Evolutionary conservation across 2,329 filamentous ascomycete species (phyloP).

Genomic region (Didymella arachidicola): DNA sequence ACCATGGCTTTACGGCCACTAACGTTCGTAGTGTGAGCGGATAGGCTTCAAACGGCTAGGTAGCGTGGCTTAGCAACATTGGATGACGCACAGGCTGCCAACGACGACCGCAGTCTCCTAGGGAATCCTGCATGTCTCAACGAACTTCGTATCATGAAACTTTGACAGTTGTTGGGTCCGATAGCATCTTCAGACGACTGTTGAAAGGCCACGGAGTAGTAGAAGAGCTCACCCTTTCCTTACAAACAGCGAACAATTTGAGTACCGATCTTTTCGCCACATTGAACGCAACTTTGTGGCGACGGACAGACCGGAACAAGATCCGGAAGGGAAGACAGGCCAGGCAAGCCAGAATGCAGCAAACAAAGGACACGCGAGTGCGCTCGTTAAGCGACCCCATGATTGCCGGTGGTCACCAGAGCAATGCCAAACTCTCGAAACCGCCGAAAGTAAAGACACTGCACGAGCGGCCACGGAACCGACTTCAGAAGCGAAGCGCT

Average conservation of each 20-base stretch:
- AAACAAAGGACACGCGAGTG: not conserved
- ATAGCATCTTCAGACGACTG: not conserved
- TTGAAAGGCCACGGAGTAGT: not conserved
- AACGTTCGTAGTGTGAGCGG: slow-evolving; percentile 6
- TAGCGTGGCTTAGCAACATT: slow-evolving; percentile 20
- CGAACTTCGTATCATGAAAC: slow-evolving; percentile 14
- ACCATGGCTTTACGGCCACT: not conserved
- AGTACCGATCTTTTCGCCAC: not conserved
- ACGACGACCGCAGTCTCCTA: slow-evolving; percentile 13
- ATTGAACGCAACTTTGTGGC: not conserved
- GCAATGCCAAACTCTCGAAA: slow-evolving; percentile 19
- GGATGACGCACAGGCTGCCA: slow-evolving; percentile 19
- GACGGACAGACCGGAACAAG: not conserved
- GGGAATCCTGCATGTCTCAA: slow-evolving; percentile 8
- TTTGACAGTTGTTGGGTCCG: slow-evolving; percentile 9
- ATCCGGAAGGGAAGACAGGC: not conserved
- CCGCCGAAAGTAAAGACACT: slow-evolving; percentile 14
- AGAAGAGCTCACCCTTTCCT: not conserved
- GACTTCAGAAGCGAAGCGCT: slow-evolving; percentile 14
- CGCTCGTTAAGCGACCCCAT: slow-evolving; percentile 4
- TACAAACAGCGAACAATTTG: not conserved
- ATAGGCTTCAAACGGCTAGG: slow-evolving; percentile 10
- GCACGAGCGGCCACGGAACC: slow-evolving; percentile 13
- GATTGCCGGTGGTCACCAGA: slow-evolving; percentile 5
- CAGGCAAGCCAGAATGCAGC: slow-evolving; percentile 1